phyloP scores from a whole-genome alignment of 208 protist genomes.

The Leishmania turanica region DNA sequence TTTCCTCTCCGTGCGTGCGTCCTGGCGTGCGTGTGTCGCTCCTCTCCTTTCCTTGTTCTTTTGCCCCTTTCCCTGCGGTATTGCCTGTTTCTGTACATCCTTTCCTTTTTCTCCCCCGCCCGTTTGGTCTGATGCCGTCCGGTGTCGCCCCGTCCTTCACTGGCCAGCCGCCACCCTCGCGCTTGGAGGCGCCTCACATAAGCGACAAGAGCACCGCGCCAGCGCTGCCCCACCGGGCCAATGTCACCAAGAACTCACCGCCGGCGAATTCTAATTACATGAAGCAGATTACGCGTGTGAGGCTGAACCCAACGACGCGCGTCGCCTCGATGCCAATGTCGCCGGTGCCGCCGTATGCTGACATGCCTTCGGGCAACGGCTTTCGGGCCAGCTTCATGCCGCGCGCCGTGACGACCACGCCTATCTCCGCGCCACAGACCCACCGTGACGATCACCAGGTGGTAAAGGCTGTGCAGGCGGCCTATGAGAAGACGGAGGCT shows the following conservation, averaged over 20 bases:
- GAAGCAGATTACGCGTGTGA: slow-evolving; percentile 20
- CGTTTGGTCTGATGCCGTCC: background rate
- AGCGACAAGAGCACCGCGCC: background rate
- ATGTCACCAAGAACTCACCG: background rate
- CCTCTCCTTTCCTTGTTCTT: background rate
- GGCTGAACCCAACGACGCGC: slow-evolving; percentile 27
- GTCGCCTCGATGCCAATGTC: slow-evolving; percentile 18
- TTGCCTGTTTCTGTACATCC: background rate
- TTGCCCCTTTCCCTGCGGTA: background rate
- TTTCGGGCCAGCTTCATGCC: background rate
- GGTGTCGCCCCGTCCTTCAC: background rate
- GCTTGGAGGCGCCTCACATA: background rate
- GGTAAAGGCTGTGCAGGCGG: slow-evolving; percentile 22
- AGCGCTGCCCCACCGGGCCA: background rate
- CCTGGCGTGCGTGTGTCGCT: background rate
- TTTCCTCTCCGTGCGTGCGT: background rate
- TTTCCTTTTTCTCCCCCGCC: background rate
- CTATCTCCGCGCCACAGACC: background rate
- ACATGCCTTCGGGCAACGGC: background rate
- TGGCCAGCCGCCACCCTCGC: background rate
- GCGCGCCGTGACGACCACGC: background rate
- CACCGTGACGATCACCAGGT: background rate
- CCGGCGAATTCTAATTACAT: background rate
- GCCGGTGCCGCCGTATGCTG: background rate
- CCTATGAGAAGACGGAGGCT: slow-evolving; percentile 36